Conservation (phyloP, 805 yeast genomes). For the Hagleromyces aurorensis region DNA sequence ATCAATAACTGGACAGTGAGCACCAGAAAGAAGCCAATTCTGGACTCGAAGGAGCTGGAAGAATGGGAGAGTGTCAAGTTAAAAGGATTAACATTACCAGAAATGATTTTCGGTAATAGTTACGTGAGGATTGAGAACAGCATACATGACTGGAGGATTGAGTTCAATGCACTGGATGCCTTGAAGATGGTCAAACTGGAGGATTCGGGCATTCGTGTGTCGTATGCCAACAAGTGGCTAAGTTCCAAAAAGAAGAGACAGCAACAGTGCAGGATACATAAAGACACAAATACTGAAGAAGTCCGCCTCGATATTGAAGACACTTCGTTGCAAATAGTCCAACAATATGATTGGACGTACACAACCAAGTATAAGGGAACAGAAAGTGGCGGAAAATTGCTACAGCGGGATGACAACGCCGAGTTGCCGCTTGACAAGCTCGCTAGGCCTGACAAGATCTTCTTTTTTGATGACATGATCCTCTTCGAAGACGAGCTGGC, state of each 20-base stretch:
- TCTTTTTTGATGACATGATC: conserved; percentile 82
- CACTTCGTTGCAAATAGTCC: conserved; percentile 51
- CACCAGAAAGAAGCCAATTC: conserved; percentile 68
- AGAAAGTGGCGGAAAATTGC: conserved; percentile 7
- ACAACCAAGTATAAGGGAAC: conserved; percentile 72
- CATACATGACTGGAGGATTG: conserved; percentile 38
- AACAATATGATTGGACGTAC: conserved; percentile 96
- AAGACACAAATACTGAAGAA: conserved; percentile 22
- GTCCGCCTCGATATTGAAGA: conserved; percentile 30
- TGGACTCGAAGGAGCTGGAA: conserved; percentile 68
- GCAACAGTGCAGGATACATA: conserved; percentile 6
- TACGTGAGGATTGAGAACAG: conserved; percentile 44
- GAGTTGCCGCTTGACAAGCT: conserved; percentile 65
- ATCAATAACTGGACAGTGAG: conserved; percentile 69
- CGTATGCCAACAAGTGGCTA: conserved; percentile 84
- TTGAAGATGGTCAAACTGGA: conserved; percentile 43
- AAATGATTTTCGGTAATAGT: conserved; percentile 93
- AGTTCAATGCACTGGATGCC: conserved; percentile 70
- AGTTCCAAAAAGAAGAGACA: conserved; percentile 33
- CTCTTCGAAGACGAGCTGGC: conserved; percentile 93
- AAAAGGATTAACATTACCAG: conserved; percentile 81
- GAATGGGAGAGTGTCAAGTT: conserved; percentile 43
- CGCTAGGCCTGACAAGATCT: conserved; percentile 69
- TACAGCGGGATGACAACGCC: conserved; percentile 27
- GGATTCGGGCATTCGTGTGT: conserved; percentile 59